Evolutionary conservation across 176 grass and related monocot genomes (phyloP).

Genomic region (Ampelocalamus luodianensis): DNA sequence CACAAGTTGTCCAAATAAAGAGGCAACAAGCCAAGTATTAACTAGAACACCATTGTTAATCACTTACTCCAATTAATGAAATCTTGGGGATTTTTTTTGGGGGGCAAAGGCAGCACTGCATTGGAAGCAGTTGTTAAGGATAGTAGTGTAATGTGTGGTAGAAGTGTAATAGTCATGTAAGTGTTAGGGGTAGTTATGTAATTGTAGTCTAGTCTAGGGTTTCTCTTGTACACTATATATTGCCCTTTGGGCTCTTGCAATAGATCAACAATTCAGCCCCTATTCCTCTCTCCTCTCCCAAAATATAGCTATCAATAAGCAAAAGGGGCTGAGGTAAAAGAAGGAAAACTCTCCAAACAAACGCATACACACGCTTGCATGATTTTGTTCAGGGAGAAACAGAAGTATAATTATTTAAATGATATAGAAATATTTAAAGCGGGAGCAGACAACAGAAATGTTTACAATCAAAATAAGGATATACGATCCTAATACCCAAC

Average conservation of each 20-base stretch:
- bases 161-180: too few species aligned
- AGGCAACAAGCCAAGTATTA: neutral
- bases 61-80: slow-evolving; percentile 17
- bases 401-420: slow-evolving; percentile 19
- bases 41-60: neutral
- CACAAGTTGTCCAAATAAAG: slow-evolving; percentile 31
- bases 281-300: too few species aligned
- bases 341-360: neutral
- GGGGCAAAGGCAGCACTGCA: neutral
- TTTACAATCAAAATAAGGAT: neutral
- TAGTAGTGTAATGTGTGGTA: too few species aligned
- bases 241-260: too few species aligned
- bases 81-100: neutral
- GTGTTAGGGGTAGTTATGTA: too few species aligned
- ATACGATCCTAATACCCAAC: neutral
- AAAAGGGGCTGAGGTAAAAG: neutral
- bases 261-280: too few species aligned
- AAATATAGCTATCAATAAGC: neutral
- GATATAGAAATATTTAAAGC: neutral
- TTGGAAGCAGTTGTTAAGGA: slow-evolving; percentile 3
- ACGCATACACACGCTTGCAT: neutral
- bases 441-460: neutral
- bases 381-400: neutral
- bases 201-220: too few species aligned
- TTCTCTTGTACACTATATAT: too few species aligned